Evolutionary conservation across 768 basidiomycete species (phyloP).

Genomic region (Rhodotorula toruloides): DNA sequence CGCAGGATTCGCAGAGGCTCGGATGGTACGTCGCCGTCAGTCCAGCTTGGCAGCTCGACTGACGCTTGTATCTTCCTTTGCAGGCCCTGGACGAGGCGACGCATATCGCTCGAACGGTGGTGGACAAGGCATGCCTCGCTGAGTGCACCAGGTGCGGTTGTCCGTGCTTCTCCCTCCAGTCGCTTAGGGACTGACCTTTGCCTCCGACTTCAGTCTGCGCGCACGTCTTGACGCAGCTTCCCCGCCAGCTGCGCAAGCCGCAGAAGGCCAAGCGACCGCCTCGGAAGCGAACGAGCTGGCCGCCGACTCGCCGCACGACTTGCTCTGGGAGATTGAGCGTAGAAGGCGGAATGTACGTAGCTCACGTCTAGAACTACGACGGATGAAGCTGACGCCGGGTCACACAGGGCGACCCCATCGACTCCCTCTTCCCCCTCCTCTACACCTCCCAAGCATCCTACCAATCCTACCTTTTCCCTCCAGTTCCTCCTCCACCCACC

Average conservation of each 20-base stretch:
- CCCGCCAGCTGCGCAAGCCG: neutral
- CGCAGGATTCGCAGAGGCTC: slow-evolving; percentile 1
- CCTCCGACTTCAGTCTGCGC: neutral
- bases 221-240: neutral
- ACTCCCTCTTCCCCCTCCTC: neutral
- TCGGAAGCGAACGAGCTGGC: neutral
- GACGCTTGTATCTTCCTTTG: no score
- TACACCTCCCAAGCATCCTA: neutral
- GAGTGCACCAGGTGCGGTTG: slow-evolving; percentile 3
- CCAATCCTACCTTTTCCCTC: neutral
- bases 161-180: no score
- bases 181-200: neutral
- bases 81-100: slow-evolving; percentile 16
- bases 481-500: neutral
- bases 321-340: slow-evolving; percentile 9
- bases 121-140: slow-evolving; percentile 6
- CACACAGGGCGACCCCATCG: neutral
- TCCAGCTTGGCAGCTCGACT: neutral
- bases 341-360: neutral
- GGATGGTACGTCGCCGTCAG: neutral
- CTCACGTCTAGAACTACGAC: neutral
- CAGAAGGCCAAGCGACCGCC: neutral
- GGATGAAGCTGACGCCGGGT: no score
- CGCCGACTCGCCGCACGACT: slow-evolving; percentile 1
- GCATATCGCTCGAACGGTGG: slow-evolving; percentile 12